phyloP scores from a whole-genome alignment of 2,329 filamentous ascomycete species.

The Conoideocrella luteorostrata region DNA sequence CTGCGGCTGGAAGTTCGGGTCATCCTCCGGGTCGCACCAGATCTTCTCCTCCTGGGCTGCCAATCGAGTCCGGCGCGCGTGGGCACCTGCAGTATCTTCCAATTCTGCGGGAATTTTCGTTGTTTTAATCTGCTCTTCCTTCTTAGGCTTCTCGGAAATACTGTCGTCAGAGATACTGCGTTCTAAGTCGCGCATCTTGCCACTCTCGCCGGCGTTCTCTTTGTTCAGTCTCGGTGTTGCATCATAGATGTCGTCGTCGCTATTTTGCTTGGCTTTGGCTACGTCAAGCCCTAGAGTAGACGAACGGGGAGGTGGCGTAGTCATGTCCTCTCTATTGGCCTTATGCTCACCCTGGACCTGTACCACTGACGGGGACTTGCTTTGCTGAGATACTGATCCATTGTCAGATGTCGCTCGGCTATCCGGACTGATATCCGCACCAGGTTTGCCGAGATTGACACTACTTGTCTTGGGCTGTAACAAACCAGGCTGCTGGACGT shows the following conservation, averaged over 20 bases:
- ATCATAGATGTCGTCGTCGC: slow-evolving; percentile 25
- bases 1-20: slow-evolving; percentile 33
- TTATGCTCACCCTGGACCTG: background rate
- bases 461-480: background rate
- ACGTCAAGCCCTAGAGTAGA: slow-evolving; percentile 1
- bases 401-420: background rate
- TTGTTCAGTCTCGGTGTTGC: slow-evolving; percentile 21
- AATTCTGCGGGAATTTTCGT: slow-evolving; percentile 25
- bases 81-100: slow-evolving; percentile 36
- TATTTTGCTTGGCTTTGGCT: background rate
- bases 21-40: slow-evolving; percentile 30
- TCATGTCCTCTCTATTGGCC: background rate
- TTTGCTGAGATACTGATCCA: slow-evolving; percentile 2
- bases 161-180: slow-evolving; percentile 6
- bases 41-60: slow-evolving; percentile 50
- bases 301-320: background rate
- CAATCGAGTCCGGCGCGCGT: slow-evolving; percentile 37
- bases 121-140: background rate
- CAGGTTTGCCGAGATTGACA: background rate
- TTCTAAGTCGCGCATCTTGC: background rate
- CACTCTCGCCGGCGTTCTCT: background rate
- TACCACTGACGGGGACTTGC: background rate
- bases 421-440: background rate
- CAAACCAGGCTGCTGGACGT: background rate
- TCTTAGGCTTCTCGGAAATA: background rate